These are phyloP conservation scores for Pseudocercospora eumusae DNA, from an alignment of 2,329 filamentous ascomycete genomes.

Conservation along the genomic window DNA sequence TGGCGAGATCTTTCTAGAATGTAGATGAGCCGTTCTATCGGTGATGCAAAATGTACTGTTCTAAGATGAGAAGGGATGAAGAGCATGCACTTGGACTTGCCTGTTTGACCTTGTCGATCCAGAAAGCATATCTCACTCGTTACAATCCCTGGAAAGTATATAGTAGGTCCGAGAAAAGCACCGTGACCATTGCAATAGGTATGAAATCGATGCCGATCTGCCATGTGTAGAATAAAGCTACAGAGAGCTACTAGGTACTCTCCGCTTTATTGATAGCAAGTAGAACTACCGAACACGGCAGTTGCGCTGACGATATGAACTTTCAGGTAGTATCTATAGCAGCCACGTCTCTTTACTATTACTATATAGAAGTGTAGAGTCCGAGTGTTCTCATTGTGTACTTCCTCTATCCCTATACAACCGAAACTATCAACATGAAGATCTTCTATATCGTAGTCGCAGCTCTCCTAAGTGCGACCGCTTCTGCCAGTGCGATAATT, in stretches of 20 bases:
- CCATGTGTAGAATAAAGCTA: slow-evolving; percentile 1
- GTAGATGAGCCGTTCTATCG: slow-evolving; percentile 30
- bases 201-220: background rate
- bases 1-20: slow-evolving; percentile 42
- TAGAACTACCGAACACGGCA: no score
- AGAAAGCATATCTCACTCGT: background rate
- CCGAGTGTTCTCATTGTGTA: no score
- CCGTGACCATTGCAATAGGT: background rate
- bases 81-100: background rate
- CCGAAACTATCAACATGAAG: background rate
- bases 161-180: background rate
- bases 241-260: background rate
- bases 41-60: background rate
- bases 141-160: background rate
- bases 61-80: background rate
- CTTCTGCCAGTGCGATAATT: background rate
- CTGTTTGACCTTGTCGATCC: background rate
- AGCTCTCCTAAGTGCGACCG: background rate
- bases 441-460: background rate
- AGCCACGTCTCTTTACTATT: no score
- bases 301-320: no score
- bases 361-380: no score
- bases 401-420: no score
- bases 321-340: no score
- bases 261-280: no score